Evolutionary conservation across 1,139 yeast genomes (phyloP).

Genomic region (Yamadazyma dushanensis): DNA sequence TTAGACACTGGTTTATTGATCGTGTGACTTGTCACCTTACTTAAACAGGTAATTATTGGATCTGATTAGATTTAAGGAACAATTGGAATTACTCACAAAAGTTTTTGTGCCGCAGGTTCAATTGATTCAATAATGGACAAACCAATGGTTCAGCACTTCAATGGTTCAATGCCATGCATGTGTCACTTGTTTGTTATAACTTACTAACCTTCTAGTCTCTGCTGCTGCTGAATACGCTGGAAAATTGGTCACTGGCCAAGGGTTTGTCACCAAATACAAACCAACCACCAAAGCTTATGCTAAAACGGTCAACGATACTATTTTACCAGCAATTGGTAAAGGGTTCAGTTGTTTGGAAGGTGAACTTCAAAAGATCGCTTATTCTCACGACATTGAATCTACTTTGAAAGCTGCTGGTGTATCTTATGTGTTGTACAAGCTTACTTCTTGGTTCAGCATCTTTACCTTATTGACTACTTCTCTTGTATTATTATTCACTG

Average conservation of each 20-base stretch:
- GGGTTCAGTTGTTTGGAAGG: conserved; percentile 44
- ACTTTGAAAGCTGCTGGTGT: conserved; percentile 74
- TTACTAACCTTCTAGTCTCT: conserved; percentile 39
- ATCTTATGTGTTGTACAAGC: conserved; percentile 63
- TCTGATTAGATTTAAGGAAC: too few relatives aligned
- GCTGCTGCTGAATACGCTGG: conserved; percentile 73
- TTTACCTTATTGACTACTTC: conserved; percentile 62
- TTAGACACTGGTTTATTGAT: too few relatives aligned
- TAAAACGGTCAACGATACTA: conserved; percentile 37
- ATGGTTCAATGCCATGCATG: too few relatives aligned
- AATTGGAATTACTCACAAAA: too few relatives aligned
- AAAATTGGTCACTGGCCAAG: conserved; percentile 65
- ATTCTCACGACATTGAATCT: conserved; percentile 63
- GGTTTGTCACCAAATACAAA: conserved; percentile 65
- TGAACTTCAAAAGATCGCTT: conserved; percentile 58
- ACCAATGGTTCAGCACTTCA: too few relatives aligned
- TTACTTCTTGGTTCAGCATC: conserved; percentile 76
- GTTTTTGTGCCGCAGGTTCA: too few relatives aligned
- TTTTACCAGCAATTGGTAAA: conserved; percentile 47
- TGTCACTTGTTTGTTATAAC: too few relatives aligned
- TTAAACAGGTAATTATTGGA: too few relatives aligned
- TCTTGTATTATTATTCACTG: conserved; percentile 66
- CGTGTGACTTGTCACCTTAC: too few relatives aligned
- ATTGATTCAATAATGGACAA: too few relatives aligned
- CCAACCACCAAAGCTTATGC: conserved; percentile 46